phyloP scores from a whole-genome alignment of 768 basidiomycete genomes.

The Boletus rubescentipes region DNA sequence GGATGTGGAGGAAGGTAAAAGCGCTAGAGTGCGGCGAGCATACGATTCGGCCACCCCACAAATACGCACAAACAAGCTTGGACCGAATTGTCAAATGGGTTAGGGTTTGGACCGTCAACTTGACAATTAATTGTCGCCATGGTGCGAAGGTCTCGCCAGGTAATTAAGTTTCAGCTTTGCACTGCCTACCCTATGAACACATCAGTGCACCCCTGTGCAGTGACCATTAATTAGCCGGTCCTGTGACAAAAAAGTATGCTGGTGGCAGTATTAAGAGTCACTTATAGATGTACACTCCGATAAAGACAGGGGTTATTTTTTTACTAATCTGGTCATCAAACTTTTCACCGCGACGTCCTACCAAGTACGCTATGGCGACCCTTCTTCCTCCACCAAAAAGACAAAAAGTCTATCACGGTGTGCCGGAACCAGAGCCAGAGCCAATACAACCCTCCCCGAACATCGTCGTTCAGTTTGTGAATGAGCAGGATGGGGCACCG shows the following conservation, averaged over 20 bases:
- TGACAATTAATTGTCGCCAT: conserved; percentile 12
- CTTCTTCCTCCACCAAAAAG: conserved; percentile 87
- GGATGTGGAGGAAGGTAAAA: conserved; percentile 23
- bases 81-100: conserved; percentile 7
- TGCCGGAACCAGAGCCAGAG: conserved; percentile 62
- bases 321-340: conserved; percentile 7
- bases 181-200: too few species aligned
- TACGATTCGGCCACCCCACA: conserved; percentile 26
- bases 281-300: too few species aligned
- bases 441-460: conserved; percentile 51
- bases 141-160: neutral
- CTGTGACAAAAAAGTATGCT: too few species aligned
- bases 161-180: too few species aligned
- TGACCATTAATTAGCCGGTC: neutral
- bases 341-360: neutral
- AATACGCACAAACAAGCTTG: conserved; percentile 23
- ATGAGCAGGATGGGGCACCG: conserved; percentile 77
- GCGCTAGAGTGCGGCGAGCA: conserved; percentile 26
- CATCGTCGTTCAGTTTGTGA: conserved; percentile 89
- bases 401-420: conserved; percentile 76
- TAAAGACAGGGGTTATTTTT: conserved; percentile 18
- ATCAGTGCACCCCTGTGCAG: too few species aligned
- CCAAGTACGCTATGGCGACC: conserved; percentile 61
- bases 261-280: too few species aligned
- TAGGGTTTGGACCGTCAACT: conserved; percentile 18